These are phyloP conservation scores for Wallacemonas collosoma DNA, from an alignment of 208 protist genomes.

Conservation along the genomic window DNA sequence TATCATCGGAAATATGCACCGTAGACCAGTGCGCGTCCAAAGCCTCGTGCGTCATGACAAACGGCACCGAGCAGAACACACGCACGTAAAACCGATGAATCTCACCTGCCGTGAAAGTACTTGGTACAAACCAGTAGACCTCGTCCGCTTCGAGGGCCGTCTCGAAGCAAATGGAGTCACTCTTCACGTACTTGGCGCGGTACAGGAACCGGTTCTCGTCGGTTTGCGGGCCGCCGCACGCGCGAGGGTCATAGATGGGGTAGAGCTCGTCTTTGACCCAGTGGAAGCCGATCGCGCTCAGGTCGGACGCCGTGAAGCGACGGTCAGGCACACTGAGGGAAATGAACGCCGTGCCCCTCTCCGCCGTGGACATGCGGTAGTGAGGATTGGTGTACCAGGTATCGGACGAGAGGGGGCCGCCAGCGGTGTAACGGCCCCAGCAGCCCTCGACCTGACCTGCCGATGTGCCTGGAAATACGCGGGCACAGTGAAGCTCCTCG, in stretches of 20 bases:
- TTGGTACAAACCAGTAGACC: slow-evolving; percentile 85
- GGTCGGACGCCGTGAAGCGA: slow-evolving; percentile 41
- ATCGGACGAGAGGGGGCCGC: slow-evolving; percentile 41
- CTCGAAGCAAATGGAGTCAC: slow-evolving; percentile 68
- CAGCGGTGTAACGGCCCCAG: slow-evolving; percentile 60
- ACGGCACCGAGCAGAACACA: slow-evolving; percentile 51
- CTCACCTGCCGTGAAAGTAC: slow-evolving; percentile 42
- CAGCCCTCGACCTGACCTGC: slow-evolving; percentile 48
- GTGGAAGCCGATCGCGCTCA: slow-evolving; percentile 66
- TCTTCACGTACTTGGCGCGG: slow-evolving; percentile 46
- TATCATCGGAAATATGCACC: slow-evolving; percentile 21
- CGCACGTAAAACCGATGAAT: slow-evolving; percentile 63
- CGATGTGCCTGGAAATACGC: slow-evolving; percentile 54
- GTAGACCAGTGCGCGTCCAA: slow-evolving; percentile 61
- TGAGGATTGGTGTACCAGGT: slow-evolving; percentile 84
- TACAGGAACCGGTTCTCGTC: slow-evolving; percentile 29
- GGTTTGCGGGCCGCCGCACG: not conserved
- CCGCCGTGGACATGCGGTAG: slow-evolving; percentile 53
- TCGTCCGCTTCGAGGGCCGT: slow-evolving; percentile 48
- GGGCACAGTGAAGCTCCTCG: slow-evolving; percentile 65
- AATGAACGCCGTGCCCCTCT: slow-evolving; percentile 52
- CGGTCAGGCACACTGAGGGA: slow-evolving; percentile 65
- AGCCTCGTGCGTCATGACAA: slow-evolving; percentile 52
- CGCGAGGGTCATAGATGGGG: slow-evolving; percentile 37
- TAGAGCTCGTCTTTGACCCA: slow-evolving; percentile 62